A percentile compares a stretch with the other conserved stretches of the same genome.
phyloP scores from a whole-genome alignment of 208 protist species.

The Acanthamoeba rhysodes region DNA sequence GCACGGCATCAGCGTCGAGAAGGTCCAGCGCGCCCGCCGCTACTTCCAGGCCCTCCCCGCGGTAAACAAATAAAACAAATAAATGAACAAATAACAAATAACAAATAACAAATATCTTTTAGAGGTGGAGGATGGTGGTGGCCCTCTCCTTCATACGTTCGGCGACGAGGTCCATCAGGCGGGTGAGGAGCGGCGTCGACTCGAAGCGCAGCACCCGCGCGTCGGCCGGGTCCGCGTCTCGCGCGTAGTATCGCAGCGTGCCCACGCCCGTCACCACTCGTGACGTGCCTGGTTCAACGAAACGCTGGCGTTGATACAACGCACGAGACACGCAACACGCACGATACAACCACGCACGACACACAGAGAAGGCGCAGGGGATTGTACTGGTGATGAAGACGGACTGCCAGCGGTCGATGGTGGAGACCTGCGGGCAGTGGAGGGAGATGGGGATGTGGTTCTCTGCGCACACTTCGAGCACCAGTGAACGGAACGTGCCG shows the following conservation, averaged over 20 bases:
- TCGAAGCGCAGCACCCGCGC: constrained; percentile 2
- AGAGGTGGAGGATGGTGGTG: background rate
- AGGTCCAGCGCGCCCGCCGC: background rate
- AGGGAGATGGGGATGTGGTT: constrained; percentile 42
- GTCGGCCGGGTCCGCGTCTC: background rate
- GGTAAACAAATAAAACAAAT: no score
- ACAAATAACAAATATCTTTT: no score
- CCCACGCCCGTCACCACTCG: constrained; percentile 31
- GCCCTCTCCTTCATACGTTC: constrained; percentile 20
- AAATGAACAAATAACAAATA: no score
- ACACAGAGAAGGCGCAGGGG: no score
- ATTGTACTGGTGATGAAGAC: constrained; percentile 53
- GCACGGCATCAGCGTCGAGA: constrained; percentile 18
- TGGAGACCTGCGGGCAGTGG: constrained; percentile 20
- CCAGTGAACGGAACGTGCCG: background rate
- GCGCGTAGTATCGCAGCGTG: constrained; percentile 6
- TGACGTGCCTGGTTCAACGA: background rate
- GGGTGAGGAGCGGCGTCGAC: background rate
- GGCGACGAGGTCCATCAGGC: background rate
- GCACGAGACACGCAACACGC: background rate
- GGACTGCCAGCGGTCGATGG: constrained; percentile 14
- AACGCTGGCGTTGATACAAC: background rate
- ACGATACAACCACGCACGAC: background rate
- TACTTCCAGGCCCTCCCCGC: background rate
- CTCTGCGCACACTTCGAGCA: background rate